Conservation (phyloP, 148 eudicot species). For the Fallopia convolvulus region DNA sequence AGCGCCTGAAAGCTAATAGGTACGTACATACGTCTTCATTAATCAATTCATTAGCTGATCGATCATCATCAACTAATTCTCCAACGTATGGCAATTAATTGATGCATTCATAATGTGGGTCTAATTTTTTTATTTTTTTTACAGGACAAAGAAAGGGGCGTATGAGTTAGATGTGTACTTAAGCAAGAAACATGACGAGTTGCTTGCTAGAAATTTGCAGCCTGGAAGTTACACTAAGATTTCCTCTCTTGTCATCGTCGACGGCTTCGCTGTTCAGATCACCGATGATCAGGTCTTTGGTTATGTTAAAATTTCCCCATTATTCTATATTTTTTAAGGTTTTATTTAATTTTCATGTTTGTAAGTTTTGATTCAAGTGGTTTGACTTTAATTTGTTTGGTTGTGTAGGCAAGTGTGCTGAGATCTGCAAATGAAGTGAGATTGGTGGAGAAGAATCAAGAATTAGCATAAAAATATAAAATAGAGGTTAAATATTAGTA, state of each 20-base stretch:
- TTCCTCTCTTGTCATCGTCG: constrained; percentile 72
- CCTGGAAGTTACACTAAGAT: constrained; percentile 64
- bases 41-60: neutral
- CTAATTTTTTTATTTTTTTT: no score
- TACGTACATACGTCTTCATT: constrained; percentile 34
- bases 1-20: constrained; percentile 65
- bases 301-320: neutral
- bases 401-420: constrained; percentile 53
- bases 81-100: neutral
- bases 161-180: constrained; percentile 61
- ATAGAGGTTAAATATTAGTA: no score
- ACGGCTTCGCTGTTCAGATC: constrained; percentile 74
- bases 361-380: neutral
- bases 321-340: neutral
- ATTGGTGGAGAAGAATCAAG: constrained; percentile 87
- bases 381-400: neutral
- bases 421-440: constrained; percentile 75
- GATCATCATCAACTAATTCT: neutral
- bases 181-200: constrained; percentile 70
- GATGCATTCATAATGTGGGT: neutral
- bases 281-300: constrained; percentile 52
- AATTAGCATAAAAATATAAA: constrained; percentile 20
- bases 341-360: neutral
- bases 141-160: constrained; percentile 60
- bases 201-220: constrained; percentile 45